Conservation (phyloP, 805 yeast species). For the Wickerhamiella occidentalis region DNA sequence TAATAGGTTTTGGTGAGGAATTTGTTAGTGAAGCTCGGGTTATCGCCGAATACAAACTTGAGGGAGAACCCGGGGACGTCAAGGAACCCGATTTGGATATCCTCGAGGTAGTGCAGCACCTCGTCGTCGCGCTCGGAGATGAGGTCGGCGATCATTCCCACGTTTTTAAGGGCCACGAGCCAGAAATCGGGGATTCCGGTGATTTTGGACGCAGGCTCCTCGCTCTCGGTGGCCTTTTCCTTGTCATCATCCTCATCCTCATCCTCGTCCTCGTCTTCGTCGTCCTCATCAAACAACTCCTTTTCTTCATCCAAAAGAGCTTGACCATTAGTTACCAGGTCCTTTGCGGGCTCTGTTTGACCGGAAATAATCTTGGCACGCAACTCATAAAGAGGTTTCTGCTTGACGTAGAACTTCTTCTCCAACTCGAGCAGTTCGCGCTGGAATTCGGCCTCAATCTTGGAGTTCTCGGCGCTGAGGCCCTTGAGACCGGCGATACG, state of each 20-base stretch:
- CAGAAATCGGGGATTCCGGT: constrained; percentile 90
- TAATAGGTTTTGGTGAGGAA: constrained; percentile 73
- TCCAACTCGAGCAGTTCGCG: constrained; percentile 78
- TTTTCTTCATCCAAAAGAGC: constrained; percentile 47
- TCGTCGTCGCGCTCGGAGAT: constrained; percentile 85
- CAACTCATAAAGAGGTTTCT: constrained; percentile 61
- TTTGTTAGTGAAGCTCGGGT: constrained; percentile 65
- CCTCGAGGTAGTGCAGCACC: constrained; percentile 53
- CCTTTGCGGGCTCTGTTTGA: constrained; percentile 58
- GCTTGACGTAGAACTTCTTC: constrained; percentile 58
- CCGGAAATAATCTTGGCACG: constrained; percentile 69
- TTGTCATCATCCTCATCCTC: constrained; percentile 19
- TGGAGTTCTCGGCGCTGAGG: constrained; percentile 65
- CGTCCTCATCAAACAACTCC: constrained; percentile 34
- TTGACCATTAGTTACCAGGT: constrained; percentile 70
- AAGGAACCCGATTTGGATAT: constrained; percentile 69
- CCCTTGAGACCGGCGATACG: constrained; percentile 74
- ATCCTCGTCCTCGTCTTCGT: constrained; percentile 31
- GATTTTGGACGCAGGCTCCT: too few relatives aligned
- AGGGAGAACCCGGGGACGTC: constrained; percentile 77
- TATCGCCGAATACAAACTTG: constrained; percentile 64
- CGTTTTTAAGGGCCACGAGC: constrained; percentile 88
- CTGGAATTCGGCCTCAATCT: constrained; percentile 83
- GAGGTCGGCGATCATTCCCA: constrained; percentile 66
- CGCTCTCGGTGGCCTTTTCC: too few relatives aligned